Conservation (phyloP, 1,284 basidiomycete species). For the Uromyces viciae-fabae region DNA sequence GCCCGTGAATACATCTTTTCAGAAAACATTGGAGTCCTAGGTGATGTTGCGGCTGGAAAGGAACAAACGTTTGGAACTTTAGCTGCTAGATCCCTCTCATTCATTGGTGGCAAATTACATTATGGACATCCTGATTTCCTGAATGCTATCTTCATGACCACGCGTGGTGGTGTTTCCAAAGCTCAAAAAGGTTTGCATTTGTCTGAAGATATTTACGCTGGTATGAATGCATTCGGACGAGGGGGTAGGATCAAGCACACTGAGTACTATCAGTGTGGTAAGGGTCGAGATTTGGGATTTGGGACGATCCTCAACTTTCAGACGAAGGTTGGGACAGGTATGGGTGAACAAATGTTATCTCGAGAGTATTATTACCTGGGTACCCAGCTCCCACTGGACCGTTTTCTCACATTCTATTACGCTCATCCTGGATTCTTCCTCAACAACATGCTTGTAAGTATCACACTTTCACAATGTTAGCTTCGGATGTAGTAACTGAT, state of each 20-base stretch:
- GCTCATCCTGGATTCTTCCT: conserved; percentile 99
- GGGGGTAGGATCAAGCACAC: conserved; percentile 98
- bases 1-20: conserved; percentile 99
- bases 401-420: conserved; percentile 99
- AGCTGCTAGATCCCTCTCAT: conserved; percentile 86
- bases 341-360: conserved; percentile 99
- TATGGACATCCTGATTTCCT: conserved; percentile 99
- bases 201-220: conserved; percentile 99
- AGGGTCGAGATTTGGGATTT: conserved; percentile 97
- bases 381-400: conserved; percentile 95
- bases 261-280: conserved; percentile 86
- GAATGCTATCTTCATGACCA: conserved; percentile 96
- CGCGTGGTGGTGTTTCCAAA: conserved; percentile 95
- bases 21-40: conserved; percentile 98
- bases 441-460: conserved; percentile 85
- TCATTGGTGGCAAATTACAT: conserved; percentile 97
- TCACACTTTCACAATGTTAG: not conserved
- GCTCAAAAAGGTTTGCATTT: conserved; percentile 97
- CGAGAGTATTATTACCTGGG: conserved; percentile 99
- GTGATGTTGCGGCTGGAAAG: conserved; percentile 96
- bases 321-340: conserved; percentile 98
- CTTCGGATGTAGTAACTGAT: not conserved
- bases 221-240: conserved; percentile 96
- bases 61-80: conserved; percentile 99
- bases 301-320: conserved; percentile 99